phyloP scores from a whole-genome alignment of 2,329 filamentous ascomycete species.

The Arthrobotrys iridis region DNA sequence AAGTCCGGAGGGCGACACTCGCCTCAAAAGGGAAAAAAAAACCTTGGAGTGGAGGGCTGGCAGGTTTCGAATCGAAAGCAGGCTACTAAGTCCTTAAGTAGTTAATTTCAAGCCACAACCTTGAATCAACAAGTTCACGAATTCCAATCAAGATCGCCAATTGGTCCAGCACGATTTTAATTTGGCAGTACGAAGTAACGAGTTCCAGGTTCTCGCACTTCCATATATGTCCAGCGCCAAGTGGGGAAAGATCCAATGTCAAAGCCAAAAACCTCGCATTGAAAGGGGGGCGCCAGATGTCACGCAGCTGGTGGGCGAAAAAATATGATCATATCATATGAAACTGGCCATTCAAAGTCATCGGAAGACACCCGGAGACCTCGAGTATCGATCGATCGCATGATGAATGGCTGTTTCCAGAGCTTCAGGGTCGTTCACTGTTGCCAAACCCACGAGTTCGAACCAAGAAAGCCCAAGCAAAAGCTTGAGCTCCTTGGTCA shows the following conservation, averaged over 20 bases:
- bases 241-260: constrained; percentile 24
- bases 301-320: neutral
- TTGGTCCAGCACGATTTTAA: constrained; percentile 35
- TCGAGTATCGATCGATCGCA: neutral
- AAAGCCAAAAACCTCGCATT: neutral
- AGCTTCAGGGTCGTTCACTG: constrained; percentile 1
- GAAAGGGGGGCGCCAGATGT: constrained; percentile 23
- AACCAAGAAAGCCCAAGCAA: constrained; percentile 26
- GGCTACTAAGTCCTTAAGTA: too few relatives aligned
- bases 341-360: neutral
- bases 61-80: neutral
- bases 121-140: constrained; percentile 6
- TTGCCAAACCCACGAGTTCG: neutral
- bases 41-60: neutral
- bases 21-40: neutral
- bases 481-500: constrained; percentile 36
- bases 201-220: constrained; percentile 27
- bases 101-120: neutral
- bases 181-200: constrained; percentile 14
- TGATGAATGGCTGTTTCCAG: neutral
- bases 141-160: constrained; percentile 15
- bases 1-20: too few relatives aligned
- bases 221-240: constrained; percentile 11
- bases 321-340: too few relatives aligned
- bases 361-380: neutral